Percentiles rank a stretch among this genome's conserved stretches.
These are phyloP conservation scores for Hericium rajendrae DNA, from an alignment of 768 basidiomycete genomes.

Conservation along the genomic window DNA sequence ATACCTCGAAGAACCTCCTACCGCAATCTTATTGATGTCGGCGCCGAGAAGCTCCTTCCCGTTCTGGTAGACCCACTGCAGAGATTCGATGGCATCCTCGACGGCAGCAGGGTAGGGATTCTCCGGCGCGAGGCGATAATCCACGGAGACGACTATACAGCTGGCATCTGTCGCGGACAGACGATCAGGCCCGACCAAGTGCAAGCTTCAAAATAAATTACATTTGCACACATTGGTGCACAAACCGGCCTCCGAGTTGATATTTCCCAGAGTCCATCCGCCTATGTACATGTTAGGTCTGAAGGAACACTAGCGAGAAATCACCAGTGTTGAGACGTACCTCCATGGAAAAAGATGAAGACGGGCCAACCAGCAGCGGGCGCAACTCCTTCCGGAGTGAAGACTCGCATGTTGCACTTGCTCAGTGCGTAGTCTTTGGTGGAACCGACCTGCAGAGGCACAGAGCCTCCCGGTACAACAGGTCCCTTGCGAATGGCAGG, in stretches of 20 bases:
- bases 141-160: constrained; percentile 55
- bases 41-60: constrained; percentile 39
- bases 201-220: constrained; percentile 15
- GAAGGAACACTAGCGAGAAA: neutral
- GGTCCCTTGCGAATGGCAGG: constrained; percentile 43
- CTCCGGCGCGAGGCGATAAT: constrained; percentile 68
- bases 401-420: constrained; percentile 49
- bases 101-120: constrained; percentile 62
- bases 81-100: constrained; percentile 55
- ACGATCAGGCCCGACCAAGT: neutral
- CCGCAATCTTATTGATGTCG: constrained; percentile 46
- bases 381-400: constrained; percentile 44
- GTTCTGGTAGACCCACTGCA: constrained; percentile 48
- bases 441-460: constrained; percentile 44
- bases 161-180: constrained; percentile 33
- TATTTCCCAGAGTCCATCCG: constrained; percentile 70
- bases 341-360: constrained; percentile 69
- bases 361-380: constrained; percentile 60
- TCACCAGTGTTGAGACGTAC: constrained; percentile 22
- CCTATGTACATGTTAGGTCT: constrained; percentile 28
- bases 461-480: constrained; percentile 47
- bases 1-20: constrained; percentile 68
- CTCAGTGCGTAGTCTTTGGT: constrained; percentile 43
- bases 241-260: constrained; percentile 48
- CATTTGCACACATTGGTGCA: constrained; percentile 50